Conservation (phyloP, 1,139 yeast genomes). For the Sugiyamaella castrensis region DNA sequence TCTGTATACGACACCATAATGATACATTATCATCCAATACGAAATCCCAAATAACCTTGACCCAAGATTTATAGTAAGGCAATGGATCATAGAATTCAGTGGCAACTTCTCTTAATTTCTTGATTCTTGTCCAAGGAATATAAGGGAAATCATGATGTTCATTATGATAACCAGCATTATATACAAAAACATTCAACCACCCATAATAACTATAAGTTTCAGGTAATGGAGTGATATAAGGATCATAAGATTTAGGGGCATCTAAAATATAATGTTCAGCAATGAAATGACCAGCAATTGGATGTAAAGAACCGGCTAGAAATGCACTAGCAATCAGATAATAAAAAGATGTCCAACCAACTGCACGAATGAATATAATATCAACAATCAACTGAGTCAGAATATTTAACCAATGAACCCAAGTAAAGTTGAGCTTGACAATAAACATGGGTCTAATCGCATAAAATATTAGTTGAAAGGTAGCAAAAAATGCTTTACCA, state of each 20-base stretch:
- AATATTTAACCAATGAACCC: conserved; percentile 69
- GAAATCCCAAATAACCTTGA: conserved; percentile 70
- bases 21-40: conserved; percentile 63
- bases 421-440: conserved; percentile 69
- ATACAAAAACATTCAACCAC: conserved; percentile 65
- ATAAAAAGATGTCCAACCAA: conserved; percentile 68
- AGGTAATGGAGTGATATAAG: conserved; percentile 44
- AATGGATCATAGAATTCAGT: conserved; percentile 77
- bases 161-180: conserved; percentile 93
- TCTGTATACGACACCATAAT: conserved; percentile 78
- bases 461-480: conserved; percentile 83
- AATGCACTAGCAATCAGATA: conserved; percentile 77
- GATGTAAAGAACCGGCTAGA: conserved; percentile 88
- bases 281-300: conserved; percentile 92
- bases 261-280: conserved; percentile 85
- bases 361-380: conserved; percentile 48
- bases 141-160: conserved; percentile 96
- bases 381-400: conserved; percentile 60
- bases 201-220: conserved; percentile 94
- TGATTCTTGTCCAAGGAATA: conserved; percentile 83
- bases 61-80: conserved; percentile 78
- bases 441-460: conserved; percentile 88
- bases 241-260: conserved; percentile 47
- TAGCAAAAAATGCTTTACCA: conserved; percentile 89
- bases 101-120: conserved; percentile 63